Evolutionary conservation across 202 grass and related monocot species (phyloP), one percentile per base, ranked within the genome.

Genomic region (Zizania palustris): DNA sequence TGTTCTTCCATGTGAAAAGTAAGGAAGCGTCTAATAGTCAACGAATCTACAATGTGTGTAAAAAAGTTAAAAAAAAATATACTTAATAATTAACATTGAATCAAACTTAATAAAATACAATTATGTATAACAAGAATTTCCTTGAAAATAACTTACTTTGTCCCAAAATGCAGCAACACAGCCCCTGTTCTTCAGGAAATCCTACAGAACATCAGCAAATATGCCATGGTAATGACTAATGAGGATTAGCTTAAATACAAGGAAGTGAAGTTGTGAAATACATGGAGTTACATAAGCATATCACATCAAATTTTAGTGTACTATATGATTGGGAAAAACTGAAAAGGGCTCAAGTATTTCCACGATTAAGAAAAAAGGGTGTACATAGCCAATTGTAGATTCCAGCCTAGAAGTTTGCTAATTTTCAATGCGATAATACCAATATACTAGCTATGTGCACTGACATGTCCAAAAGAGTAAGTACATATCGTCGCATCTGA

Each of bases 181-280:
- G 16, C 94, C 83, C 72, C 89, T 89, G 22, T 98, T 98, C 83
- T 90, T 98, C 6, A 66, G 77, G 69, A 92, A 98, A 80, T 94
- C 95, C 91, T 94, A 72, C 36, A 92, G 49, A 84, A 76, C 49
- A 64, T 73, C 2, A 86, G 64, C 7, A 79, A 61, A 61, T 63
- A 40, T 82, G 78, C 71, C 78, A 91, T 45, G 33, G 10, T 37
- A 84, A 66, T 69, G 51, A 28, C 63, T 44, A 12, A 5, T 22
- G 69, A 28, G 59, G 11, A 44, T n/a, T 15, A 57, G 59, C 10
- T 57, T 70, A 51, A 21, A 21, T 69, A 53, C n/a, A 4, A 21
- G 73, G 9, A 76, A 64, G 16, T 36, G 5, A 49, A 53, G 46
- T 33, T 5, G 6, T n/a, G 28, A 28, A 28, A 28, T 28, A 2